Evolutionary conservation across 495 filamentous ascomycete species (phyloP).

Genomic region (Glutinoglossum americanum): DNA sequence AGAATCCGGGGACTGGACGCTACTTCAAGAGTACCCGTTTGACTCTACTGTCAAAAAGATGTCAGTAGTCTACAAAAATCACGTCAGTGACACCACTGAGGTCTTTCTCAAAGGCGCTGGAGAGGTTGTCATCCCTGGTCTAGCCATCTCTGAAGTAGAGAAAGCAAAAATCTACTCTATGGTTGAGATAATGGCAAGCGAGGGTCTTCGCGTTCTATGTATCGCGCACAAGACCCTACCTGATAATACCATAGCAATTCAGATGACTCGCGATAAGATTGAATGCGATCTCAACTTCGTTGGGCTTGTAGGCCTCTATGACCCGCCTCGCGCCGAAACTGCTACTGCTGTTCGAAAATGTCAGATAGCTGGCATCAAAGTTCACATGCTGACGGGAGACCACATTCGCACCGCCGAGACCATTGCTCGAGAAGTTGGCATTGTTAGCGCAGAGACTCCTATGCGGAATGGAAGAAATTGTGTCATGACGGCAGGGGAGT

Average conservation of each 20-base stretch:
- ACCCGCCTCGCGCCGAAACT: constrained; percentile 50
- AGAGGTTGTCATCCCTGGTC: constrained; percentile 36
- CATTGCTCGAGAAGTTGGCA: constrained; percentile 57
- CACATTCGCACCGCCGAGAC: constrained; percentile 53
- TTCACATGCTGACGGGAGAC: constrained; percentile 69
- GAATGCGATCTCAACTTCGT: constrained; percentile 37
- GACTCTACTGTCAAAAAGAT: constrained; percentile 69
- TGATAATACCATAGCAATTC: constrained; percentile 13
- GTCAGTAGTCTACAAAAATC: constrained; percentile 45
- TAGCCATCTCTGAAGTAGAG: constrained; percentile 27
- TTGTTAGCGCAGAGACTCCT: constrained; percentile 36
- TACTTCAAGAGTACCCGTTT: constrained; percentile 58
- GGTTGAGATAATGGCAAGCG: constrained; percentile 40
- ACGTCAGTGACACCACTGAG: constrained; percentile 2
- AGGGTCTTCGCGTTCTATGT: constrained; percentile 67
- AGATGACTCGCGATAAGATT: constrained; percentile 19
- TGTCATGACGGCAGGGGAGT: constrained; percentile 41
- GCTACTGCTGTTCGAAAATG: constrained; percentile 37
- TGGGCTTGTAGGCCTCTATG: constrained; percentile 55
- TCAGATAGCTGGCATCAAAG: constrained; percentile 45
- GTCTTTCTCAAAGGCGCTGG: constrained; percentile 67
- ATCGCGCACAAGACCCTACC: constrained; percentile 22
- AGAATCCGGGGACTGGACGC: constrained; percentile 32
- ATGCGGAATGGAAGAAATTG: constrained; percentile 28
- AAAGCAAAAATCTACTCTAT: constrained; percentile 10